A percentile compares a stretch with the other conserved stretches of the same genome.
Conservation (phyloP, 2,329 filamentous ascomycete genomes). For the Rutstroemia sp. region DNA sequence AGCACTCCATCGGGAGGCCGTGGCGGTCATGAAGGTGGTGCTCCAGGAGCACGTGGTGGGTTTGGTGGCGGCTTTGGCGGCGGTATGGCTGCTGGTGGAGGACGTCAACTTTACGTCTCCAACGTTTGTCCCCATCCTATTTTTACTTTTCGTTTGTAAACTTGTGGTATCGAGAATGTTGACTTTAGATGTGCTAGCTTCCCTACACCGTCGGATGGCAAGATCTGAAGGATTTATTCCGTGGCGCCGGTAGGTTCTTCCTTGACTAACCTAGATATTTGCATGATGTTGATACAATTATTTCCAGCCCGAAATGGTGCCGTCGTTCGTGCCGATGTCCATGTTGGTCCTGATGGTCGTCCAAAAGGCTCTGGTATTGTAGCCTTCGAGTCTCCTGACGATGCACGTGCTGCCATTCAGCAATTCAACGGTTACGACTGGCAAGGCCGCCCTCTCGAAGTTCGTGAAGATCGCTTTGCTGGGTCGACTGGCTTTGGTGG, state of each 20-base stretch:
- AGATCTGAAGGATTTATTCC: constrained; percentile 96
- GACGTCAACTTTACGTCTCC: constrained; percentile 91
- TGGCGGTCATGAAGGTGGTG: constrained; percentile 43
- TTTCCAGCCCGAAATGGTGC: constrained; percentile 55
- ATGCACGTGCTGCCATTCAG: constrained; percentile 90
- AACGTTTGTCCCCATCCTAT: constrained; percentile 70
- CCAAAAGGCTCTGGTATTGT: constrained; percentile 97
- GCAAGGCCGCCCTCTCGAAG: constrained; percentile 89
- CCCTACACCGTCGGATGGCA: constrained; percentile 98
- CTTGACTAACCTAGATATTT: constrained; percentile 22
- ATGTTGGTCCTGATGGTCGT: constrained; percentile 81
- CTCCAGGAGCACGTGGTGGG: constrained; percentile 7
- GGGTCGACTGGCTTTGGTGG: constrained; percentile 40
- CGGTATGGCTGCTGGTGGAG: constrained; percentile 45
- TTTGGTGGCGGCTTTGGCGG: constrained; percentile 33
- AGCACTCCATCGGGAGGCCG: constrained; percentile 52
- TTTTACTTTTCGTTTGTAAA: constrained; percentile 12
- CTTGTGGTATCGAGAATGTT: constrained; percentile 30
- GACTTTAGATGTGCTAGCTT: constrained; percentile 53
- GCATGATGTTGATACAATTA: constrained; percentile 19
- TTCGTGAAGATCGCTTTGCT: constrained; percentile 93
- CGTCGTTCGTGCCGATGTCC: constrained; percentile 92
- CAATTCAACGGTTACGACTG: constrained; percentile 99
- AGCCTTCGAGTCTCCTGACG: constrained; percentile 88
- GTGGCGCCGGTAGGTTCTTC: constrained; percentile 77